Percentiles rank a stretch among this genome's conserved stretches.
Conservation (phyloP, 2,329 filamentous ascomycete genomes). For the Venturia oleaginea region DNA sequence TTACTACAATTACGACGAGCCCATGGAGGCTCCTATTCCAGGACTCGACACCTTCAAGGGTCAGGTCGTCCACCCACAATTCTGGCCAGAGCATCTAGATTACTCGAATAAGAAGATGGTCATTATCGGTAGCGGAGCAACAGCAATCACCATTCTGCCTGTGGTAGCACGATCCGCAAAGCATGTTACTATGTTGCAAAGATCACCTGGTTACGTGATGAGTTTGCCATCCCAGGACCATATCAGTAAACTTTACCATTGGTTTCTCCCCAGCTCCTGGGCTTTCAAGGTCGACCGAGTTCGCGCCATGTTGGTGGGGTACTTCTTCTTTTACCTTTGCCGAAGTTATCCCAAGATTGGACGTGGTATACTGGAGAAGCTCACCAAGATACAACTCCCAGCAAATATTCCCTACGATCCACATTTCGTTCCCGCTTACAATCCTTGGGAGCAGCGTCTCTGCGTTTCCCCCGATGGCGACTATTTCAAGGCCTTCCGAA, state of each 20-base stretch:
- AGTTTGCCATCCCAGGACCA: conserved; percentile 35
- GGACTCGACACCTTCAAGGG: conserved; percentile 59
- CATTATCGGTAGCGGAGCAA: conserved; percentile 70
- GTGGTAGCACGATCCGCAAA: conserved; percentile 54
- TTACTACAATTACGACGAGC: conserved; percentile 64
- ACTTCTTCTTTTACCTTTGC: conserved; percentile 43
- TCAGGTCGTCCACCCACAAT: conserved; percentile 58
- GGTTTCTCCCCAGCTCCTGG: conserved; percentile 20
- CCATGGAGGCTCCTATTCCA: conserved; percentile 53
- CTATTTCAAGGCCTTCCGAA: conserved; percentile 45
- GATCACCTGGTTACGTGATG: conserved; percentile 64
- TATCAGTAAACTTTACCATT: conserved; percentile 31
- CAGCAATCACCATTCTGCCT: conserved; percentile 68
- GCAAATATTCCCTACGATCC: conserved; percentile 31
- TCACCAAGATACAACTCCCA: conserved; percentile 45
- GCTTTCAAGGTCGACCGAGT: conserved; percentile 41
- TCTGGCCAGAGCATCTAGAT: conserved; percentile 63
- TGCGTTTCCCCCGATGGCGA: conserved; percentile 58
- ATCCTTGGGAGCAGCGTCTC: conserved; percentile 61
- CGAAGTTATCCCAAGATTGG: conserved; percentile 44
- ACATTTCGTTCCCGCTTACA: conserved; percentile 39
- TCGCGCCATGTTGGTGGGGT: conserved; percentile 41
- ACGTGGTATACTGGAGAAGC: conserved; percentile 37
- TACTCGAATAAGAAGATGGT: conserved; percentile 59
- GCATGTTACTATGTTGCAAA: conserved; percentile 70